phyloP scores from a whole-genome alignment of 2,329 filamentous ascomycete genomes.

The Colletotrichum viniferum region DNA sequence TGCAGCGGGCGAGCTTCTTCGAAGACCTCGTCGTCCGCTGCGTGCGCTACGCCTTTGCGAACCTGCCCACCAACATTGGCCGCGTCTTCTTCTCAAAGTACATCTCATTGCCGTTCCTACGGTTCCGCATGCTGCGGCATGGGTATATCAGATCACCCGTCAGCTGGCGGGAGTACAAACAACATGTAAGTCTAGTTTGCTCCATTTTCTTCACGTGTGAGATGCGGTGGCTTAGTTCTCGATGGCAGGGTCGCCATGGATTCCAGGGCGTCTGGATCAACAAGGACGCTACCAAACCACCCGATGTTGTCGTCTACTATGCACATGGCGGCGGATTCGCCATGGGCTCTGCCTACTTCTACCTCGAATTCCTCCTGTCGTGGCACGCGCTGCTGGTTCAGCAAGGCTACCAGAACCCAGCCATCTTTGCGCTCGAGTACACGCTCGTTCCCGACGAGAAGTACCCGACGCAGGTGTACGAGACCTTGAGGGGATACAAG shows the following conservation, averaged over 20 bases:
- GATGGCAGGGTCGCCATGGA: slow-evolving; percentile 14
- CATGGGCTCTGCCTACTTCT: slow-evolving; percentile 84
- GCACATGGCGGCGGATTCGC: slow-evolving; percentile 83
- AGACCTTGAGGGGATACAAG: slow-evolving; percentile 73
- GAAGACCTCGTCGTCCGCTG: slow-evolving; percentile 80
- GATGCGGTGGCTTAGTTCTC: background rate
- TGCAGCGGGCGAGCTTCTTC: slow-evolving; percentile 72
- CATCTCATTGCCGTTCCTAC: slow-evolving; percentile 75
- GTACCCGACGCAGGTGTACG: slow-evolving; percentile 75
- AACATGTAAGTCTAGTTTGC: slow-evolving; percentile 43
- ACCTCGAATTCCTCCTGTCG: slow-evolving; percentile 80
- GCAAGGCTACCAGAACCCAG: slow-evolving; percentile 74
- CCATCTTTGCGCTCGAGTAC: slow-evolving; percentile 81
- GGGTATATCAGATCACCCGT: slow-evolving; percentile 67
- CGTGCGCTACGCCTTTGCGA: slow-evolving; percentile 78
- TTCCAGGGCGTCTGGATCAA: slow-evolving; percentile 74
- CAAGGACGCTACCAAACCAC: slow-evolving; percentile 60
- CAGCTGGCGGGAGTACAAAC: slow-evolving; percentile 60
- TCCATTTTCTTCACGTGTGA: background rate
- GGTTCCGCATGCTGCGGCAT: slow-evolving; percentile 77
- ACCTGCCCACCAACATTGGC: slow-evolving; percentile 70
- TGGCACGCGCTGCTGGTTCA: slow-evolving; percentile 71
- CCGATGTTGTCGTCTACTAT: slow-evolving; percentile 84
- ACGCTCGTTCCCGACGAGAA: slow-evolving; percentile 76
- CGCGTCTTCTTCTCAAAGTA: slow-evolving; percentile 79